A percentile compares a stretch with the other conserved stretches of the same genome.
phyloP scores from a whole-genome alignment of 176 grass and related monocot genomes.

The Puya raimondii region DNA sequence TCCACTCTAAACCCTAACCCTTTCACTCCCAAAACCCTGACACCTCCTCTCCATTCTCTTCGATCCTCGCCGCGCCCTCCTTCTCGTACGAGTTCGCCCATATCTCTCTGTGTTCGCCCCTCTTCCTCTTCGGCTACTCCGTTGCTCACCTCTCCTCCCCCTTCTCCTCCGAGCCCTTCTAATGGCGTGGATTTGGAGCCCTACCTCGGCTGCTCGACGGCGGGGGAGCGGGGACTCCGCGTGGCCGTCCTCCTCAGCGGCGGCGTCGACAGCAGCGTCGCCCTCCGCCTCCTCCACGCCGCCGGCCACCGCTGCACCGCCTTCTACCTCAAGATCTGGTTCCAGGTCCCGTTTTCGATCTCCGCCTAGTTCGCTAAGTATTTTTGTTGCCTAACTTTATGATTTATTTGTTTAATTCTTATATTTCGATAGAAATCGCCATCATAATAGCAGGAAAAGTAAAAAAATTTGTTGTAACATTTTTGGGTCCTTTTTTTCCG shows the following conservation, averaged over 20 bases:
- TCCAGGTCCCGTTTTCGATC: constrained; percentile 40
- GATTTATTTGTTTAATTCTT: neutral
- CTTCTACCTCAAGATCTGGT: constrained; percentile 99
- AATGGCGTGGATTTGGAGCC: constrained; percentile 19
- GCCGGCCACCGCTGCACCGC: constrained; percentile 74
- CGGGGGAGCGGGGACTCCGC: constrained; percentile 26
- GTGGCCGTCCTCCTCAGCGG: constrained; percentile 86
- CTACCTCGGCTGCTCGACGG: constrained; percentile 40
- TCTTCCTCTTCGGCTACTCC: neutral
- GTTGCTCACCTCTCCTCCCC: neutral
- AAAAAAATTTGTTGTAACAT: no score
- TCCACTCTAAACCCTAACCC: constrained; percentile 18
- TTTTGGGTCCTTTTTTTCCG: no score
- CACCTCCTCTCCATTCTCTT: neutral
- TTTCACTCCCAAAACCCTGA: neutral
- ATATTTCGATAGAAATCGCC: neutral
- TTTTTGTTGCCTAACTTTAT: neutral
- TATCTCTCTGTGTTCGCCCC: neutral
- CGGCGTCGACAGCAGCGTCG: constrained; percentile 91
- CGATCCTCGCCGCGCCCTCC: constrained; percentile 8
- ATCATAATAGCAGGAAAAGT: no score
- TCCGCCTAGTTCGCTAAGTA: neutral
- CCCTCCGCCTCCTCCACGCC: constrained; percentile 83
- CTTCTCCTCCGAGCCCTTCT: constrained; percentile 6
- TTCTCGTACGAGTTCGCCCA: neutral